phyloP scores from a whole-genome alignment of 495 filamentous ascomycete species.

The Recurvomyces mirabilis region DNA sequence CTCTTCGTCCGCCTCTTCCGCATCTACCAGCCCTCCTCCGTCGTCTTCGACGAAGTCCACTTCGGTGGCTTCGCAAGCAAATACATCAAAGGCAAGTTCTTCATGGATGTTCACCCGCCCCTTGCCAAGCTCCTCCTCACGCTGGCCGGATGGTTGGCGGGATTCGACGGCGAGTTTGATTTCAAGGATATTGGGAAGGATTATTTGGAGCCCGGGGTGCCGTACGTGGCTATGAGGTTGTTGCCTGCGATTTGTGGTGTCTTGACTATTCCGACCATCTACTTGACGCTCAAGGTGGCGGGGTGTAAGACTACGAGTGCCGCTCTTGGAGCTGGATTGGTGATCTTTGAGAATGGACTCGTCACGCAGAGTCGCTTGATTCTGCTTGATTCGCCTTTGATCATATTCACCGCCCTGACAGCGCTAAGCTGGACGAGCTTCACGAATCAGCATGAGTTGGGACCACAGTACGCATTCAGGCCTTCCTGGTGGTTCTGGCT shows the following conservation, averaged over 20 bases:
- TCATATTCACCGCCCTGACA: constrained; percentile 88
- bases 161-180: constrained; percentile 90
- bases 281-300: constrained; percentile 81
- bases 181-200: constrained; percentile 99
- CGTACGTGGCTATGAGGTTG: constrained; percentile 95
- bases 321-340: constrained; percentile 65
- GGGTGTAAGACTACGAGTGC: constrained; percentile 81
- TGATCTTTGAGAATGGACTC: constrained; percentile 94
- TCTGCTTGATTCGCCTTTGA: constrained; percentile 85
- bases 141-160: constrained; percentile 86
- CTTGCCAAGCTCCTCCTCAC: constrained; percentile 92
- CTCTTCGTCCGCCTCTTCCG: constrained; percentile 78
- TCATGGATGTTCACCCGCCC: constrained; percentile 99
- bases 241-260: constrained; percentile 83
- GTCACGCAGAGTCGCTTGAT: constrained; percentile 92
- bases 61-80: constrained; percentile 97
- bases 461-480: constrained; percentile 72
- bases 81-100: constrained; percentile 97
- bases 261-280: constrained; percentile 78
- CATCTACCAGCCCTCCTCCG: constrained; percentile 91
- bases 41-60: constrained; percentile 98
- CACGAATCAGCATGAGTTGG: constrained; percentile 92
- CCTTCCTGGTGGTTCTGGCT: constrained; percentile 98
- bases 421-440: constrained; percentile 85
- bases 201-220: constrained; percentile 86